Evolutionary conservation across 805 yeast species (phyloP), one percentile per base, ranked within the genome.

Genomic region (Teunomyces pallodes): DNA sequence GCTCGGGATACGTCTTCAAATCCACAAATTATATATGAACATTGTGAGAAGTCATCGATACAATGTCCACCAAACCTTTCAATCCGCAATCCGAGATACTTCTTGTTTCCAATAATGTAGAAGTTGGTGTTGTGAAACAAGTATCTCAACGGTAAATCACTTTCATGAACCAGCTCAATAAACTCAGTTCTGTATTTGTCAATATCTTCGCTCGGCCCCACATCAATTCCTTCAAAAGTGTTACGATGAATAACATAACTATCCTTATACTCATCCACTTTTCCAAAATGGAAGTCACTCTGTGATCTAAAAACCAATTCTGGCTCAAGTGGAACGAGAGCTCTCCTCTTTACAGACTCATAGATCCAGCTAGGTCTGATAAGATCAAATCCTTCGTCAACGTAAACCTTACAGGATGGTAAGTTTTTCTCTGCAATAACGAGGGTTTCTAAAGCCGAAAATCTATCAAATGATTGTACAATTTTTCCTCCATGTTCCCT

Each of bases 331-430:
- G 74, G 75, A 0, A 88, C 62, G 1, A 82, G 41, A 2, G 55
- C 45, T 1, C 62, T 56, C 10, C 69, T 60, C 13, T 62, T 57
- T 2, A 87, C 66, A 55, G 94, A 82, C 54, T 87, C 91, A 40
- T 81, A 70, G 5, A 89, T 61, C 96, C 96, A 92, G 28, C 67
- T 61, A 0, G 95, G 90, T 45, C 66, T 74, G 6, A 90, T 59
- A 0, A 92, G 70, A 56, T 84, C 87, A 54, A 75, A 79, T 0
- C 86, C 86, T 13, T 61, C 58, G 2, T 54, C 45, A 9, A 59
- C 46, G 53, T 65, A 67, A 4, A 52, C 45, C 36, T 58, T 47
- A 13, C 66, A 52, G 5, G 60, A 53, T 4, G 76, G 75, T 3
- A 66, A 54, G 8, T 49, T 33, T 10, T 51, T 53, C 44, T 68